Evolutionary conservation across 2,329 filamentous ascomycete species (phyloP), one percentile per base, ranked within the genome.

Genomic region (Sporothrix brunneoviolacea): DNA sequence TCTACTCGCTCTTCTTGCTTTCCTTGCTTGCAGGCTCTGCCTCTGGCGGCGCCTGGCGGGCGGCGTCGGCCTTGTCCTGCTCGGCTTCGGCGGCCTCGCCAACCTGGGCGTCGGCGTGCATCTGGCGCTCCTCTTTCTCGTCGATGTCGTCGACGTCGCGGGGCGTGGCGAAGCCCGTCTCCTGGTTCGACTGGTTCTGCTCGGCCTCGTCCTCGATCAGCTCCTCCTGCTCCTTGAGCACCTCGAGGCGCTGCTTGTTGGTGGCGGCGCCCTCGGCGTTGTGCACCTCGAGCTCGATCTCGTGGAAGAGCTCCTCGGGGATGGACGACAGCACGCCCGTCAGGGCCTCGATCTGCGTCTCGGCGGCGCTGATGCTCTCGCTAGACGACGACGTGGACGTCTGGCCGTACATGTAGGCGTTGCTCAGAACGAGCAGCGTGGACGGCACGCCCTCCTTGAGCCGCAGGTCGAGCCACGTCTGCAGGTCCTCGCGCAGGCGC

Each of bases 191-290:
- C 64, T 90, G 80, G 62, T 88, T 87, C 72, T 98, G 91, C 73
- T 93, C 81, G 57, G 91, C 94, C 75, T 98, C 93, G 65, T 98
- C 93, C 57, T 95, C 85, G 52, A 98, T 98, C 56, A 98, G 82
- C 66, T 96, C 93, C 68, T 98, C 88, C 74, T 98, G 93, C 74
- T 98, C 93, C 79, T 90, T 94, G 65, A 98, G 79, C 15, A 98
- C 93, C 74, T 98, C 93, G 37, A 98, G 85, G 66, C 93, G 86
- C 76, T 97, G 93, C 79, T 94, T 96, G 80, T 98, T 98, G 58
- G 93, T 98, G 21, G 93, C 93, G 10, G 91, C 91, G 55, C 93
- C 93, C 71, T 98, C 93, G 43, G 91, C 91, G 55, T 85, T 95
- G 76, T 96, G 89, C 9, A 98, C 90, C 72, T 98, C 93, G 28